Base-by-base conservation (phyloP, 169 alveolate species). In the Cryptosporidium viatorum region DNA sequence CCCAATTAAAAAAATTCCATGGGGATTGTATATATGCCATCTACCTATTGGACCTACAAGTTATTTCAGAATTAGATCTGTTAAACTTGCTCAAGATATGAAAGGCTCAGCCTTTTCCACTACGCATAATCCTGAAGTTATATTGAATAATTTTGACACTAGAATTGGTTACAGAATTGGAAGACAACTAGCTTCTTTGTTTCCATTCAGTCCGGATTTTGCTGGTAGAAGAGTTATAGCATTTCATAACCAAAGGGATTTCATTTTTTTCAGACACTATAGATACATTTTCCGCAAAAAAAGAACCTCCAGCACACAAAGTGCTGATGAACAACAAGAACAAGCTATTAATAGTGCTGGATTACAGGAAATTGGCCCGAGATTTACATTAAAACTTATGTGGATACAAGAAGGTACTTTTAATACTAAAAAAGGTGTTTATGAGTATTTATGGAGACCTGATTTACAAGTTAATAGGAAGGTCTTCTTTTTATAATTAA, bases 361-460 rank as follows among this genome's bases (percentile, higher is more conserved):
- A 62, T 93, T 98, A 84, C 97, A 96, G 93, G 99, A 98, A 93
- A 97, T 98, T 33, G 99, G 99, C 0, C 99, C 99, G 10, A 95
- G 99, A 68, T 97, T 98, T 92, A 97, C 99, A 62, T 92, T 98
- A 91, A 97, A 98, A 93, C 92, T 98, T 60, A 94, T 95, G 75
- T 96, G 96, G 91, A 93, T 98, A 35, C 98, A 98, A 94, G 97
- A 94, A 91, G 98, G 98, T 48, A 85, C 95, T 23, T 92, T 96
- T 91, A 93, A 95, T 71, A 92, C 94, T 23, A 94, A 95, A 62
- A 92, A 93, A 62, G 97, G 97, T 41, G 91, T 93, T 85, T 97
- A 91, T 85, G 99, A 97, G 85, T 97, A 93, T 86, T 84, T 96
- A 2, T 94, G 97, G 95, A 84, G 98, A 60, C 98, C 99, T 14